Evolutionary conservation across 768 basidiomycete genomes (phyloP).

Genomic region (Mycena vitilis): DNA sequence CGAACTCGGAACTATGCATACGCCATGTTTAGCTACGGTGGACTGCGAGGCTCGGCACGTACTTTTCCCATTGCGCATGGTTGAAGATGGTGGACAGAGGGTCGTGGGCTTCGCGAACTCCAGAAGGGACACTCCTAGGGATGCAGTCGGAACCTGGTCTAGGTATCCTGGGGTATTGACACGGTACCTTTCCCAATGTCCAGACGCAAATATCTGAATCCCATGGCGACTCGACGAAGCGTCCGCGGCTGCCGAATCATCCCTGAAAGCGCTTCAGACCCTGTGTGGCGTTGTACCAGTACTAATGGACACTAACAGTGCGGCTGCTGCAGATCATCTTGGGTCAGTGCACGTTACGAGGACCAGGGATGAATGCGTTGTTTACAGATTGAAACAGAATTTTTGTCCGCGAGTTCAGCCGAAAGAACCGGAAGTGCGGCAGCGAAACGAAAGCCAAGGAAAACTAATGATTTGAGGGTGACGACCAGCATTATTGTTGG

Average conservation of each 20-base stretch:
- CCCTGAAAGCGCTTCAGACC: conserved; percentile 6
- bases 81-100: conserved; percentile 26
- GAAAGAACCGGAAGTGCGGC: conserved; percentile 14
- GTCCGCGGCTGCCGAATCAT: neutral
- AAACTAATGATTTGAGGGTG: conserved; percentile 1
- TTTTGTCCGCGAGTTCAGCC: neutral
- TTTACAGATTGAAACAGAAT: conserved; percentile 8
- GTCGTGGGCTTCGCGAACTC: conserved; percentile 8
- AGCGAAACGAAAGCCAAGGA: conserved; percentile 9
- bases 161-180: neutral
- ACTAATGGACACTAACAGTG: conserved; percentile 16
- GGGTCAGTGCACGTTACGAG: neutral
- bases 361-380: neutral
- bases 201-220: conserved; percentile 20
- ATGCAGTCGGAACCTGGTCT: conserved; percentile 1
- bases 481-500: conserved; percentile 9
- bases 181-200: conserved; percentile 21
- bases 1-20: neutral
- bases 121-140: conserved; percentile 13
- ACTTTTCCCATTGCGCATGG: conserved; percentile 14
- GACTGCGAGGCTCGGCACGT: neutral
- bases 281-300: neutral
- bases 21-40: neutral
- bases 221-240: neutral
- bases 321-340: neutral